Percentiles rank a stretch among this genome's conserved stretches.
Conservation (phyloP, 2,329 filamentous ascomycete genomes). For the Canariomyces notabilis region DNA sequence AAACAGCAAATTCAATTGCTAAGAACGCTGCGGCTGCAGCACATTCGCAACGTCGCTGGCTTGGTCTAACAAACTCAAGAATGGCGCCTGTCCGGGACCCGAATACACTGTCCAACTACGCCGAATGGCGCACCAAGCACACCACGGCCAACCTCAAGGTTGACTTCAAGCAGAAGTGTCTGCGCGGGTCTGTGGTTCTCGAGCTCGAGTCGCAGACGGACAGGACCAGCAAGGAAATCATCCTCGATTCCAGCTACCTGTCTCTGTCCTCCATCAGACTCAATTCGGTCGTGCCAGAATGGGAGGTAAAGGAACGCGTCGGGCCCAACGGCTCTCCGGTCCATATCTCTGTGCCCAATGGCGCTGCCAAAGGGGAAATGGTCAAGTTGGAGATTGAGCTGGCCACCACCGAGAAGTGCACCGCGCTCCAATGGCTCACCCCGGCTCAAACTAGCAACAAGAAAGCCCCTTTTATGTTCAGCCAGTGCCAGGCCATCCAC, state of each 20-base stretch:
- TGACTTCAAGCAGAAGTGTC: slow-evolving; percentile 72
- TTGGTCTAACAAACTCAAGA: slow-evolving; percentile 18
- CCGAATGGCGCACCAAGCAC: slow-evolving; percentile 78
- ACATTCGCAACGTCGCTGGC: slow-evolving; percentile 19
- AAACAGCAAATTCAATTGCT: slow-evolving; percentile 16
- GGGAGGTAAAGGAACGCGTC: slow-evolving; percentile 63
- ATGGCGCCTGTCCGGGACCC: slow-evolving; percentile 60
- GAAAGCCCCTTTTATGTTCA: slow-evolving; percentile 96
- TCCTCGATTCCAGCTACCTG: slow-evolving; percentile 84
- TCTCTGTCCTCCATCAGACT: slow-evolving; percentile 68
- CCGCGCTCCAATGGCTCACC: slow-evolving; percentile 91
- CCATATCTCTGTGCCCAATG: slow-evolving; percentile 55
- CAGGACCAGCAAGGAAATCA: slow-evolving; percentile 66
- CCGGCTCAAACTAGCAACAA: slow-evolving; percentile 92
- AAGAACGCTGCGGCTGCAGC: slow-evolving; percentile 11
- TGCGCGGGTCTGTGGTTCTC: slow-evolving; percentile 72
- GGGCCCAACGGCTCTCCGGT: slow-evolving; percentile 73
- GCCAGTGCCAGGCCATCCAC: slow-evolving; percentile 95
- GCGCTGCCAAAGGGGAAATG: slow-evolving; percentile 47
- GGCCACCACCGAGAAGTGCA: slow-evolving; percentile 81
- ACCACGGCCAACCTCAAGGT: slow-evolving; percentile 77
- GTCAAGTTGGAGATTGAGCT: slow-evolving; percentile 61
- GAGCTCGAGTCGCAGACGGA: slow-evolving; percentile 73
- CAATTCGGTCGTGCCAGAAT: slow-evolving; percentile 59
- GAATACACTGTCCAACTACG: slow-evolving; percentile 88